Base-by-base conservation (phyloP, 768 basidiomycete genomes). In the Suillus plorans region DNA sequence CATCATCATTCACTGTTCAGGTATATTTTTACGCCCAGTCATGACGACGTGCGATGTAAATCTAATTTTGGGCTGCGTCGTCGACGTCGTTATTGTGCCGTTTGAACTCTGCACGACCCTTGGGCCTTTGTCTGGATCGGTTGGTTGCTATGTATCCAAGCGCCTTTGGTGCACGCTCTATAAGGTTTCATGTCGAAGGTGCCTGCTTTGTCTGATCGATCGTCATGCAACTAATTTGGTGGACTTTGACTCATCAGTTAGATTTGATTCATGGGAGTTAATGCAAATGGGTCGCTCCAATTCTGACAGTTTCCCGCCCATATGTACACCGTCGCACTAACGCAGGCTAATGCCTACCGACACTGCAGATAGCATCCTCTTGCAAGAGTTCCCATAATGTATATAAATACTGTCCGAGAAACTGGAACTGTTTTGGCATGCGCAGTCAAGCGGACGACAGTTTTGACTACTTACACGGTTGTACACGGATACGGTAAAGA, bases 131-230 rank as follows among this genome's bases (percentile, higher is more conserved):
- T 73, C 69, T 73, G 70, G 74, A 18, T 73, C 16, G 73, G 75
- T 3, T 57, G 68, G 4, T 37, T 64, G 5, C 52, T 76, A 18
- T 74, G 69, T 63, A 71, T 63, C 34, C 62, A 50, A 5, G 70
- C 68, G 37, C 63, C 73, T n/a, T 76, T 55, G 71, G 61, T 16
- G 73, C 77, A 16, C 75, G 71, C 62, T 72, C 70, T 56, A 69
- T 70, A 16, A 71, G 34, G 20, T 55, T 34, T 55, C 10, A 12
- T 31, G 34, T 55, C 12, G 6, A 36, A 55, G 36, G 56, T 57
- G 6, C 56, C 16, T 36, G 8, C 22, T 16, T 57, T 22, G 22
- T 25, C 39, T 57, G 39, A 39, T 57, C 13, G 16, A 55, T 55
- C 20, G 10, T n/a, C 20, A n/a, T 36, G 18, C 34, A 36, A 12